Percentiles rank a stretch among this genome's conserved stretches.
phyloP scores from a whole-genome alignment of 495 filamentous ascomycete genomes.

The Penicillium riverlandense region DNA sequence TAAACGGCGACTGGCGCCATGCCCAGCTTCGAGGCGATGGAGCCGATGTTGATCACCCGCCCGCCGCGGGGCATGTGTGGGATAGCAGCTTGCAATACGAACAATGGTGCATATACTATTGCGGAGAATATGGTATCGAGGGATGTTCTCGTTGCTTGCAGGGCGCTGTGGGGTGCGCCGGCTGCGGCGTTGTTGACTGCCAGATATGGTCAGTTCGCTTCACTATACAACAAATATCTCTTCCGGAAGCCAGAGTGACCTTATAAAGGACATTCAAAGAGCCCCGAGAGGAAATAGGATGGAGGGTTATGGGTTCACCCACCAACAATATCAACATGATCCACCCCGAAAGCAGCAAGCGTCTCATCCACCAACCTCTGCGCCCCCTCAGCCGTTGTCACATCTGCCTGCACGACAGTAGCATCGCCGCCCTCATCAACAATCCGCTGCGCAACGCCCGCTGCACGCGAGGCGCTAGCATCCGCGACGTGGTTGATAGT shows the following conservation, averaged over 20 bases:
- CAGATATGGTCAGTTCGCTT: not conserved
- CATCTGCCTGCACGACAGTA: constrained; percentile 30
- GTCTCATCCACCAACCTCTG: constrained; percentile 5
- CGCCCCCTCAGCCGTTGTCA: constrained; percentile 13
- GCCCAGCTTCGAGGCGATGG: constrained; percentile 26
- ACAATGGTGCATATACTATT: constrained; percentile 29
- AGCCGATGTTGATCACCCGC: constrained; percentile 39
- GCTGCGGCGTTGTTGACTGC: not conserved
- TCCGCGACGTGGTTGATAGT: constrained; percentile 26
- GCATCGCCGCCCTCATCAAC: constrained; percentile 11
- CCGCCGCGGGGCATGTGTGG: constrained; percentile 35
- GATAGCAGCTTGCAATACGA: constrained; percentile 30
- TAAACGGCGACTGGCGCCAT: constrained; percentile 17
- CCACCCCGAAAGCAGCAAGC: constrained; percentile 3
- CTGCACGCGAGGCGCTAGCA: constrained; percentile 20
- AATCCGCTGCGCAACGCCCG: constrained; percentile 12
- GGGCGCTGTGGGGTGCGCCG: not conserved
- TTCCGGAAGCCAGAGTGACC: too few relatives aligned
- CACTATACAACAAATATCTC: not conserved
- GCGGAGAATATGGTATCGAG: constrained; percentile 15
- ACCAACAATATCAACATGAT: constrained; percentile 23
- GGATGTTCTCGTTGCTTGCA: constrained; percentile 6
- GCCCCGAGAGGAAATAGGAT: too few relatives aligned
- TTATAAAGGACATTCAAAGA: too few relatives aligned
- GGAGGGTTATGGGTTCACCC: not conserved